Base-by-base conservation (phyloP, 2,329 filamentous ascomycete genomes). In the Aspergillus sp. region DNA sequence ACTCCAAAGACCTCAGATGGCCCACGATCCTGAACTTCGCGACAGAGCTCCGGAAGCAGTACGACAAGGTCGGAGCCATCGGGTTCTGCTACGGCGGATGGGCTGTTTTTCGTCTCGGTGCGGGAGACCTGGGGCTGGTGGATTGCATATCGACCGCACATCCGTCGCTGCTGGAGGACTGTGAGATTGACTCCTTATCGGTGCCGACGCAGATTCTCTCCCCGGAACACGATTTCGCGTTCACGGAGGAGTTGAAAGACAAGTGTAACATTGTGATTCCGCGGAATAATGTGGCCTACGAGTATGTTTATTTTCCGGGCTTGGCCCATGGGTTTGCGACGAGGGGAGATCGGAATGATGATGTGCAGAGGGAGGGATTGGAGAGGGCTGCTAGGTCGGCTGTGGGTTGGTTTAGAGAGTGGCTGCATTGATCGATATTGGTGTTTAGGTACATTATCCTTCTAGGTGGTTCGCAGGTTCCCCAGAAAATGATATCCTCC, bases 1-100 rank as follows among this genome's bases (percentile, higher is more conserved):
- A 82, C 65, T 63, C 56, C 52, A 77, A 77, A 12, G 71, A 73
- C 0, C 63, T 68, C 3, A 76, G 80, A 22, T 77, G 75, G 60
- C 71, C 74, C 0, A 71, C 75, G 56, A 76, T 80, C 24, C 65
- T 75, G 29, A 70, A 67, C 12, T 70, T 64, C 42, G 77, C 77
- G 0, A 67, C 70, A 57, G 68, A 69, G 0, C 65, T 81, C n/a
- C 75, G 74, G 42, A 26, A 52, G 0, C 50, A 65, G 42, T 64
- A 65, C 7, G 62, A 64, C 5, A 75, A 71, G 39, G 60, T 82
- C 11, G 81, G 71, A 3, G 81, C 79, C 0, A 69, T 82, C 2
- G 82, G 82, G 2, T 84, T 75, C 64, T 84, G 82, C 70, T 84
- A 77, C 55, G 82, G 82, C 14, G 81, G 80, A 6, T 84, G 82